Conservation (phyloP, 2,329 filamentous ascomycete genomes). For the Fusarium sublunatum region DNA sequence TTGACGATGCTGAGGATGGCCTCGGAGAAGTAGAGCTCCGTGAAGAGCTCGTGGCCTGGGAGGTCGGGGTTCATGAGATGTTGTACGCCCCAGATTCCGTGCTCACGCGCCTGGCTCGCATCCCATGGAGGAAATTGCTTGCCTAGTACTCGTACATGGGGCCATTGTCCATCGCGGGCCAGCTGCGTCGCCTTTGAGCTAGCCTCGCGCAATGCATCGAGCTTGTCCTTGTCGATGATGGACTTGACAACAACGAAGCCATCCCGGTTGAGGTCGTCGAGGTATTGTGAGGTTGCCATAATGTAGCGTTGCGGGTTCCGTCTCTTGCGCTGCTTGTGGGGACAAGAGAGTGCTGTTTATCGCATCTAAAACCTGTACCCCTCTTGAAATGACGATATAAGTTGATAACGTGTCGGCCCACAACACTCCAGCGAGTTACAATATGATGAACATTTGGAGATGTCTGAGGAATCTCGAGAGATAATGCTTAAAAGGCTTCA, state of each 20-base stretch:
- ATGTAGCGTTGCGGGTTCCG: conserved; percentile 17
- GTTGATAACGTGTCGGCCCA: conserved; percentile 24
- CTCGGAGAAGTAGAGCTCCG: conserved; percentile 76
- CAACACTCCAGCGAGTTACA: conserved; percentile 20
- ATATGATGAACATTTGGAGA: conserved; percentile 16
- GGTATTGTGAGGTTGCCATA: conserved; percentile 40
- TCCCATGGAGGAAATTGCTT: conserved; percentile 94
- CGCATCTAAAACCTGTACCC: conserved; percentile 12
- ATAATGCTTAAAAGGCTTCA: conserved; percentile 13
- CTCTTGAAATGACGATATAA: conserved; percentile 10
- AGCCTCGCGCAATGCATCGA: conserved; percentile 70
- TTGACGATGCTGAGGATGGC: conserved; percentile 71
- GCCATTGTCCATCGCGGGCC: conserved; percentile 80
- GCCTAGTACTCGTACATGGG: conserved; percentile 82
- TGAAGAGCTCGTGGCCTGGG: conserved; percentile 70
- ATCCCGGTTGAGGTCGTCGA: conserved; percentile 70
- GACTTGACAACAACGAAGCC: conserved; percentile 81
- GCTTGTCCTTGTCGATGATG: conserved; percentile 66
- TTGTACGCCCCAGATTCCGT: conserved; percentile 90
- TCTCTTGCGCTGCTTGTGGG: conserved; percentile 11
- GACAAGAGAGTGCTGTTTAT: no score
- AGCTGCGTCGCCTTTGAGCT: conserved; percentile 66
- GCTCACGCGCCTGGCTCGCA: conserved; percentile 61
- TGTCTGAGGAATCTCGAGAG: conserved; percentile 26
- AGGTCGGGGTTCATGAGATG: conserved; percentile 82